Evolutionary conservation across 257 asterid genomes (phyloP), one percentile per base, ranked within the genome.

Genomic region (Echium plantagineum): DNA sequence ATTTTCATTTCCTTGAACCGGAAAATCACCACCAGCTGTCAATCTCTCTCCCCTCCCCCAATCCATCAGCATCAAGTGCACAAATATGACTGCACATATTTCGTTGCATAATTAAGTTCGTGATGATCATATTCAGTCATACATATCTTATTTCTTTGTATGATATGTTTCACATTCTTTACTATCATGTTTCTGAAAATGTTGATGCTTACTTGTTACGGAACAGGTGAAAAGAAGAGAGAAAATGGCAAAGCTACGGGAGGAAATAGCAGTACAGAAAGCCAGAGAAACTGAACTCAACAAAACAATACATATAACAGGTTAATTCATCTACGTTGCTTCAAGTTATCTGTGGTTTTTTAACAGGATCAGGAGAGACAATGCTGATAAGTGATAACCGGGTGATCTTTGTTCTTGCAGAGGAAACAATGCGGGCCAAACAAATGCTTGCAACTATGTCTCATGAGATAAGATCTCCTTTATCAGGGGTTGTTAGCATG

Each of bases 371-470:
- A 30, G 21, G 52, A 58, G 31, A 62, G 53, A 57, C n/a, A 62
- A 16, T n/a, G 54, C 16, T 59, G 52, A 62, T 28, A 28, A 28
- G 32, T 28, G 32, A 28, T 66, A 15, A 31, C 61, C 64, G 48
- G 71, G 58, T 55, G 47, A 31, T 26, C 18, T 18, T 53, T n/a
- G 12, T 18, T 49, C 58, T 49, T 57, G 64, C 85, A 84, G 95
- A 89, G 97, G 95, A 89, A 74, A 84, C 94, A 3, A 89, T 89
- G 95, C 74, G 97, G 42, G 97, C 95, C 26, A 89, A 89, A 57
- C 95, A 89, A 77, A 89, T 89, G 97, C 82, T 89, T 38, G 97
- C 97, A 38, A 89, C 97, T 17, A 89, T 89, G 97, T 86, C 97
- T 47, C 97, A 89, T 58, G 97, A 89, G 85, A 89, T 89, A 78